Conservation (phyloP, 1,284 basidiomycete genomes). For the Thecaphora frezii region DNA sequence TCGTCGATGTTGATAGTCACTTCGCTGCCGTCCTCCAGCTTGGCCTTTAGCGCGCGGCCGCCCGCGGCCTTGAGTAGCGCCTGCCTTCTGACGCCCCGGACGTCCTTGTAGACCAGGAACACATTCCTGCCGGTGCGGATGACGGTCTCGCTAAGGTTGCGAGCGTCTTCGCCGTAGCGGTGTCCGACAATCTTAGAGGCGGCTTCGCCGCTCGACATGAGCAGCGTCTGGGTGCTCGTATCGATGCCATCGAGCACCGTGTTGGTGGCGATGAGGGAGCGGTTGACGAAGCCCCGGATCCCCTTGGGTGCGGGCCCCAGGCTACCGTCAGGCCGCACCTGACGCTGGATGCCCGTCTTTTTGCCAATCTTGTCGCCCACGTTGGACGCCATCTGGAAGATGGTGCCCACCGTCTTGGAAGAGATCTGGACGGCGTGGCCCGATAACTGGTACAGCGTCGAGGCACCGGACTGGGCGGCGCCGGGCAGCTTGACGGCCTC, state of each 20-base stretch:
- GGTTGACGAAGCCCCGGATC: slow-evolving; percentile 52
- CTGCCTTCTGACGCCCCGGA: slow-evolving; percentile 48
- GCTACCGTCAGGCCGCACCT: slow-evolving; percentile 26
- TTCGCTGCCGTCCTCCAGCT: slow-evolving; percentile 21
- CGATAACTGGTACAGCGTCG: slow-evolving; percentile 27
- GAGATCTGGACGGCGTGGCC: slow-evolving; percentile 34
- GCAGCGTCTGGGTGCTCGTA: slow-evolving; percentile 40
- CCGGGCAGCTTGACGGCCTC: slow-evolving; percentile 20
- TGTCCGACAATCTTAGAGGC: slow-evolving; percentile 57
- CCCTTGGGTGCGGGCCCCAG: slow-evolving; percentile 41
- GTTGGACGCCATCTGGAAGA: slow-evolving; percentile 47
- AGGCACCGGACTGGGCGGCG: slow-evolving; percentile 17
- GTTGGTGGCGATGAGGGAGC: slow-evolving; percentile 54
- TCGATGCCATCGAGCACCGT: slow-evolving; percentile 58
- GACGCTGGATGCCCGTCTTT: slow-evolving; percentile 55
- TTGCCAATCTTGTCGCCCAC: slow-evolving; percentile 57
- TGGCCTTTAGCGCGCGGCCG: slow-evolving; percentile 24
- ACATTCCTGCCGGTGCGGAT: slow-evolving; percentile 47
- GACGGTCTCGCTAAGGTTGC: slow-evolving; percentile 41
- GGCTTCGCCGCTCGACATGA: slow-evolving; percentile 48
- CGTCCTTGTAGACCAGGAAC: slow-evolving; percentile 55
- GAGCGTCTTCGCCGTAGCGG: slow-evolving; percentile 56
- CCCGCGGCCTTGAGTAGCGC: slow-evolving; percentile 56
- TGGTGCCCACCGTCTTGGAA: slow-evolving; percentile 46
- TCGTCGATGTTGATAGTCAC: slow-evolving; percentile 25